Evolutionary conservation across 257 asterid species (phyloP), one percentile per base, ranked within the genome.

Genomic region (Jasminum sambac): DNA sequence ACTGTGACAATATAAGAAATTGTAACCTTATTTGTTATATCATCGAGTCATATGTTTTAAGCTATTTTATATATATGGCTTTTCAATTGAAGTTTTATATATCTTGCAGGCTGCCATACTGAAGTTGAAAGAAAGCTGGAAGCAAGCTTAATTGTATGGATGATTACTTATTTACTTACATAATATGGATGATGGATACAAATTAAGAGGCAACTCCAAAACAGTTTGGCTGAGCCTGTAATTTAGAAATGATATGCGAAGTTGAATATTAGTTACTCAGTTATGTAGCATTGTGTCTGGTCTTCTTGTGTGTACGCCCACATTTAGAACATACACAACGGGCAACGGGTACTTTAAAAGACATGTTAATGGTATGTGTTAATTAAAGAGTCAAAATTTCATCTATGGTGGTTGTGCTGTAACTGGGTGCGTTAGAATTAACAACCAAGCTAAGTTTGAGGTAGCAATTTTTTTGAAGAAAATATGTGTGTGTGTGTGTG

Each of bases 51-150:
- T 48, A 48, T n/a, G 17, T n/a, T 9, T 1, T 16, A 48, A 48
- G 24, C 24, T 6, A 48, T n/a, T 48, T 48, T 4, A 17, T 39
- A 4, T 39, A 6, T 2, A 1, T 4, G 40, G 40, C 0, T 37
- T 46, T 43, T 43, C 17, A 43, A 17, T 17, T 43, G 12, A 43
- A 43, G 4, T 2, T 40, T 16, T 19, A n/a, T n/a, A n/a, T 23
- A 7, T 65, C 14, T 64, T 34, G 70, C 76, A 76, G 84, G 77
- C 63, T 80, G 69, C 84, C 84, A 11, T 75, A 68, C 30, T 19
- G 62, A 0, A 72, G 83, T 17, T 75, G 79, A 75, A 55, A 11
- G 34, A 17, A 50, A 8, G 1, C 4, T 1, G 24, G 59, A 50
- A 24, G 25, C 19, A 50, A 8, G 11, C 58, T 46, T 16, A 5